These are phyloP conservation scores for Moricandia arvensis DNA, from an alignment of 345 rosid genomes.

Conservation along the genomic window DNA sequence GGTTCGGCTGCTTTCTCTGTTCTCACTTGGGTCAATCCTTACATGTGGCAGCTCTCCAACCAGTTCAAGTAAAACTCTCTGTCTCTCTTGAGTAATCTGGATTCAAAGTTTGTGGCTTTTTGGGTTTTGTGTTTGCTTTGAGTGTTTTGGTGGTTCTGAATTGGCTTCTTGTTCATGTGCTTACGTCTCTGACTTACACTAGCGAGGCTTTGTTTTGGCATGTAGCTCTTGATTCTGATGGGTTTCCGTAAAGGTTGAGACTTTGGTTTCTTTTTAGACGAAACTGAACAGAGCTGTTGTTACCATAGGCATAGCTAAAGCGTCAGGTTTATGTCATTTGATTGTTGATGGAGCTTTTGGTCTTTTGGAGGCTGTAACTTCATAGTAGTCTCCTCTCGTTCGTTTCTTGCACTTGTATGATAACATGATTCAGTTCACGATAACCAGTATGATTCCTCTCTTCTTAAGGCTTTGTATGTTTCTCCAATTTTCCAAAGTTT, in stretches of 20 bases:
- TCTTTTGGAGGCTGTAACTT: neutral
- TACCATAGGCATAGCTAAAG: neutral
- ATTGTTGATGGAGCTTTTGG: neutral
- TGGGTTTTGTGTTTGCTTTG: neutral
- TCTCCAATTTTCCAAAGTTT: neutral
- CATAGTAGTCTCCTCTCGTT: neutral
- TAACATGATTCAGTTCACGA: neutral
- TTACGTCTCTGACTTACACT: neutral
- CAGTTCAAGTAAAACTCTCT: slow-evolving; percentile 59
- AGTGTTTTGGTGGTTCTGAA: slow-evolving; percentile 13
- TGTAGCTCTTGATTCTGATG: neutral
- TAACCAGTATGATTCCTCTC: neutral
- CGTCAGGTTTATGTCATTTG: neutral
- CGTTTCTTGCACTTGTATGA: neutral
- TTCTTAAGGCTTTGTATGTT: neutral
- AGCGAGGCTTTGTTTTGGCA: neutral
- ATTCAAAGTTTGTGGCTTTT: neutral
- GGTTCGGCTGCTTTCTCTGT: slow-evolving; percentile 73
- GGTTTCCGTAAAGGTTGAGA: neutral
- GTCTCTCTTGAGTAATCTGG: neutral
- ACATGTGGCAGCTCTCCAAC: slow-evolving; percentile 76
- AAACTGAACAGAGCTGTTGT: neutral
- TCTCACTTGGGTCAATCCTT: slow-evolving; percentile 65
- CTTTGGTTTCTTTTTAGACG: neutral
- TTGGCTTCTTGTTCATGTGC: neutral